Evolutionary conservation across 345 rosid species (phyloP), one percentile per base, ranked within the genome.

Genomic region (Trapa bicornis): DNA sequence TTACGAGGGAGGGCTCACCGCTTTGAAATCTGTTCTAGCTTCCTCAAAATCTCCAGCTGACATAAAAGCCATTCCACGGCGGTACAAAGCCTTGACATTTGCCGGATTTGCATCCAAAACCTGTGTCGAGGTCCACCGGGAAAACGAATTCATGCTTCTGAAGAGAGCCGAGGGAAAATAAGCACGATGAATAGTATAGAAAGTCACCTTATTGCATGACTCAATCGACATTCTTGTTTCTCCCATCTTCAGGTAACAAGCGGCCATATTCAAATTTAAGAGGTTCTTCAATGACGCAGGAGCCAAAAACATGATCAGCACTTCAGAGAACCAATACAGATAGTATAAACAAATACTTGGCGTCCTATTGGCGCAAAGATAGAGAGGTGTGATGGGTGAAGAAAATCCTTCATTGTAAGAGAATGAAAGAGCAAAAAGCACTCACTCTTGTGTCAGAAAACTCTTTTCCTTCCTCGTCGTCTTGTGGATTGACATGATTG

Each of bases 401-500:
- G 22, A 42, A 43, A 43, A 14, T 22, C 37, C 7, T 22, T 47
- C 39, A 60, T 13, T 14, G 37, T 3, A 16, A 66, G 13, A 48
- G 39, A 47, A 17, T 16, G 54, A 50, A 37, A 53, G 37, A 37
- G 8, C 47, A 67, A 61, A 41, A 42, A 37, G 64, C 15, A 67
- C 92, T 75, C 75, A 94, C 97, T 79, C 96, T 81, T 68, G 90
- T 76, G 48, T 82, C 81, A 53, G 73, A 73, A 83, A 94, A 94
- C 65, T 84, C 73, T 77, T 89, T 94, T 68, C 96, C 99, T 70
- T 91, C 99, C 64, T 89, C 96, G 0, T 94, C 96, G 70, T 92
- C 96, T 79, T 89, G 99, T 39, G 99, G 96, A 70, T 94, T 87
- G 45, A 89, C 99, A 74, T 94, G 99, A 84, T 94, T 94, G 76